Evolutionary conservation across 169 alveolate species (phyloP), one percentile per base, ranked within the genome.

Genomic region (Fabrea salina): DNA sequence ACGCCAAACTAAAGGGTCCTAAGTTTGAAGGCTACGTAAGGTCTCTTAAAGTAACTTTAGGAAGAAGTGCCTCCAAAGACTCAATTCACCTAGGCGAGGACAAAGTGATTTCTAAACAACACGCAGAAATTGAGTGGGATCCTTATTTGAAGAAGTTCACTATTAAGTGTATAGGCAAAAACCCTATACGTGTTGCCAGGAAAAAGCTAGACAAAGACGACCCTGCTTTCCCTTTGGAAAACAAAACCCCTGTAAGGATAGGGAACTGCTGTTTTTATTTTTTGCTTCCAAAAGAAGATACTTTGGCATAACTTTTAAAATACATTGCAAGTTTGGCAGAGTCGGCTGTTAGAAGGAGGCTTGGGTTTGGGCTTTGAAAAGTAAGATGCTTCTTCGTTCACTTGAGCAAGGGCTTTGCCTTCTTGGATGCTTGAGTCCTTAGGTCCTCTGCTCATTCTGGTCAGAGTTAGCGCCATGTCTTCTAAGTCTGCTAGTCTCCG

Each of bases 381-480:
- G 16, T 61, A 33, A 3, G 13, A 35, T 2, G 74, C 74, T 61
- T 61, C 74, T 61, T 61, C 74, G 25, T 61, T 51, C 11, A 61
- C 49, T 13, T 16, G 11, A 32, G 74, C 74, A 32, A 61, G 3
- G 13, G 74, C 25, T 16, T 61, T 27, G 22, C 50, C 13, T 11
- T 16, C n/a, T 7, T 27, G 53, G 39, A 8, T 61, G 3, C 19
- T n/a, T 13, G 11, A 7, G 50, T 27, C 41, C 11, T 2, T 37
- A 61, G 43, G 16, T 3, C 74, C 74, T 1, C 74, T 27, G 25
- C 74, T 61, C 43, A 61, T 27, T 27, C 74, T 61, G 3, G 51
- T 61, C 49, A 61, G 39, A 61, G 49, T 37, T 16, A 61, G 16
- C 11, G 74, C 74, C 22, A 61, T 61, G 27, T 61, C 74, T 30